Base-by-base conservation (phyloP, 202 grass and related monocot species). In the Tripidium arundinaceum region DNA sequence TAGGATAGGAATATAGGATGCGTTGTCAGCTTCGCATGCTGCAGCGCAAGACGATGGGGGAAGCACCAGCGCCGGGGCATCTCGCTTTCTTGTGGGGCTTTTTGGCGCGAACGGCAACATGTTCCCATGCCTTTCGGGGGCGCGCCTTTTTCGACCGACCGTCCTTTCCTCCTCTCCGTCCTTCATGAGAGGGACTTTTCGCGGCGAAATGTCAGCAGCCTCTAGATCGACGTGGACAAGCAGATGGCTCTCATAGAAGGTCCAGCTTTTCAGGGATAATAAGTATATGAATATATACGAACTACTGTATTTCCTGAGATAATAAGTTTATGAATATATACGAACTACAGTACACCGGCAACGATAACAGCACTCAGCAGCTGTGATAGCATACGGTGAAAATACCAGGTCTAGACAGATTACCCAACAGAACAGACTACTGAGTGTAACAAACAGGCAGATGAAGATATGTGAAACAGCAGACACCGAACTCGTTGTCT, bases 51-150 rank as follows among this genome's bases (percentile, higher is more conserved):
- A 58, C 9, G 71, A 74, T 14, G 47, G 26, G 10, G n/a, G 40
- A 55, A 34, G 45, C 57, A 43, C 31, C 26, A 49, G 34, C 8
- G 15, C 42, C 11, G 43, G 33, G 33, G 57, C 76, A 65, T 55
- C 47, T 60, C 39, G 50, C 70, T 76, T 81, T 86, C 78, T 28
- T 62, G 64, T 12, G 62, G 46, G 61, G 25, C 25, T 72, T 76
- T 82, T 82, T 70, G 65, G 42, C 24, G 19, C 64, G 22, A 60
- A 25, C 24, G 6, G 6, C 65, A 41, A 75, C 85, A 77, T 21
- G 84, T 55, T 42, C 74, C 28, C 54, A 58, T 75, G 83, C 54
- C 64, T 62, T 76, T 76, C 71, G 65, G 64, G 57, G 76, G 27
- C 9, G 68, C 43, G 58, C 58, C 58, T 61, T n/a, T 80, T 79